Percentiles rank a stretch among this genome's conserved stretches.
Evolutionary conservation across 495 filamentous ascomycete species (phyloP).

Genomic region (Xylaria venustula): DNA sequence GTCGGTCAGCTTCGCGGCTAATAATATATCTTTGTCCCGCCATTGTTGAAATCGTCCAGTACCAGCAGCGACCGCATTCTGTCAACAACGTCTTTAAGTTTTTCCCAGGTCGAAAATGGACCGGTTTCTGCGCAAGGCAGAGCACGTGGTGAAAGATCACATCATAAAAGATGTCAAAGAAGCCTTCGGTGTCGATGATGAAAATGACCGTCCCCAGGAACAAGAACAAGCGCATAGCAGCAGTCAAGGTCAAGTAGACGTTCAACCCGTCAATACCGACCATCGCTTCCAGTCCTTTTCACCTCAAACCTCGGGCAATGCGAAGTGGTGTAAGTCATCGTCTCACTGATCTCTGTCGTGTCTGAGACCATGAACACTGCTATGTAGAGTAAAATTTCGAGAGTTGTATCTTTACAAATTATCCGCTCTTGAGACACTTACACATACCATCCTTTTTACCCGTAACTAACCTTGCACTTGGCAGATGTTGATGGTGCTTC

Average conservation of each 20-base stretch:
- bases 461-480: not conserved
- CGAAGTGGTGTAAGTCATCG: conserved; percentile 64
- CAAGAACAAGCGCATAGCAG: conserved; percentile 41
- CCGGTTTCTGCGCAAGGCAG: conserved; percentile 30
- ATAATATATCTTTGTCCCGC: too few species aligned
- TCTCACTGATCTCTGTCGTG: not conserved
- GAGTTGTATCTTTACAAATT: too few species aligned
- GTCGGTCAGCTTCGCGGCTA: too few species aligned
- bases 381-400: not conserved
- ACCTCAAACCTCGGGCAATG: conserved; percentile 83
- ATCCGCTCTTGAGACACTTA: not conserved
- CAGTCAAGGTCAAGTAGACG: conserved; percentile 31
- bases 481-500: conserved; percentile 78
- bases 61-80: not conserved
- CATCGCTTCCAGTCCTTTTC: conserved; percentile 79
- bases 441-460: not conserved
- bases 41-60: not conserved
- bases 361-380: not conserved
- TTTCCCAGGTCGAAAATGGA: conserved; percentile 23
- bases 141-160: conserved; percentile 32
- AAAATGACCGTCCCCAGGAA: conserved; percentile 6
- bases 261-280: conserved; percentile 44
- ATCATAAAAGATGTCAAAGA: conserved; percentile 25
- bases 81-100: not conserved
- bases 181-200: conserved; percentile 18